phyloP scores from a whole-genome alignment of 2,329 filamentous ascomycete species.

The Fusarium abutilonis region DNA sequence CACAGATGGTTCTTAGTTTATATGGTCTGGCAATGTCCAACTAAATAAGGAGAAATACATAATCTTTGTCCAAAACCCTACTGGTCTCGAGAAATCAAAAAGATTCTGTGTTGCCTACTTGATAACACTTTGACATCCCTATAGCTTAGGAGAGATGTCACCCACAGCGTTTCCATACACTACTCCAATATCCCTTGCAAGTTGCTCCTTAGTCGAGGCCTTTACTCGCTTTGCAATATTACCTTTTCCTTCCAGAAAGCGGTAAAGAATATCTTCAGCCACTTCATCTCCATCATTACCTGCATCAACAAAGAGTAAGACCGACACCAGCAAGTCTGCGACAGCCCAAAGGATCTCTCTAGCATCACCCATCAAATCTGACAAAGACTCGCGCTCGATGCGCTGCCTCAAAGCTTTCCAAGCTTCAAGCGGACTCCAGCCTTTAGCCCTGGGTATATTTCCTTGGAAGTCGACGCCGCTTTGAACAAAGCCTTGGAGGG shows the following conservation, averaged over 20 bases:
- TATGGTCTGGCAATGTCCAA: no score
- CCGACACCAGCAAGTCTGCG: slow-evolving; percentile 56
- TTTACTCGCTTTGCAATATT: slow-evolving; percentile 31
- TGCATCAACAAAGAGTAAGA: slow-evolving; percentile 56
- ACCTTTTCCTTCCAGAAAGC: slow-evolving; percentile 51
- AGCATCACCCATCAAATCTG: slow-evolving; percentile 57
- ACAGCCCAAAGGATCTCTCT: slow-evolving; percentile 56
- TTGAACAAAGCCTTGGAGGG: slow-evolving; percentile 55
- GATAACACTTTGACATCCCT: slow-evolving; percentile 4
- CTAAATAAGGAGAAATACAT: no score
- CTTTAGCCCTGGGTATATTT: slow-evolving; percentile 36
- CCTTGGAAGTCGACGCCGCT: slow-evolving; percentile 41
- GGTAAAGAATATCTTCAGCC: slow-evolving; percentile 52
- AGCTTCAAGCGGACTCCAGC: slow-evolving; percentile 46
- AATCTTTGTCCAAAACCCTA: no score
- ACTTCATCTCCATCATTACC: slow-evolving; percentile 50
- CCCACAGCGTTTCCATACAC: slow-evolving; percentile 49
- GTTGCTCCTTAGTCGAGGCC: slow-evolving; percentile 38
- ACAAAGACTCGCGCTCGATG: slow-evolving; percentile 50
- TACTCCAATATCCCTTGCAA: slow-evolving; percentile 49
- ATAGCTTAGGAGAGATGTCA: slow-evolving; percentile 40
- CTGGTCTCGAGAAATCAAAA: no score
- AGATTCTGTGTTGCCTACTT: no score
- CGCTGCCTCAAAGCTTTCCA: slow-evolving; percentile 55
- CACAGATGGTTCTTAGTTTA: no score